Base-by-base conservation (phyloP, 192 early-diverging fungal species). In the Podila clonocystis region DNA sequence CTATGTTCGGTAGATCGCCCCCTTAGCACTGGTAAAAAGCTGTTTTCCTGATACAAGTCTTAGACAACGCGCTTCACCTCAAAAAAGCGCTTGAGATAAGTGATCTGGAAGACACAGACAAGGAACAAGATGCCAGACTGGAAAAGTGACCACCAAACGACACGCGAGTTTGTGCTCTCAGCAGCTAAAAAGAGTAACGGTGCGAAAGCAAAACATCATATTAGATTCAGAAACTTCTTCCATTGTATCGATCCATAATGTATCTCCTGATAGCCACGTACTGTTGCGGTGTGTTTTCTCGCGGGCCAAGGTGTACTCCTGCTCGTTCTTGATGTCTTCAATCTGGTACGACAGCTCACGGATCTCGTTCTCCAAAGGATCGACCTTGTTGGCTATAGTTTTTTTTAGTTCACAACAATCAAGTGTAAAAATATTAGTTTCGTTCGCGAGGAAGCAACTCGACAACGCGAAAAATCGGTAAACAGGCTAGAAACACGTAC, bases 91-190 rank as follows among this genome's bases (percentile, higher is more conserved):
- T 92, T 92, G 45, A 95, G 86, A 75, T 94, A 95, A 58, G 75
- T 89, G 28, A 94, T 86, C 75, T 95, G 94, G 89, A 91, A 93
- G 59, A 85, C 73, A 57, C 87, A 91, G 65, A 95, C 91, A 28
- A 84, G 86, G 45, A 89, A 70, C n/a, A 95, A 74, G 36, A 91
- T 74, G 22, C 73, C 68, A 34, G 87, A 74, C 77, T 95, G 90
- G 52, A 91, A 83, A 29, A 94, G 62, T 58, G 94, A 91, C 92
- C 92, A 94, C 89, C 90, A 94, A 65, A 90, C 86, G 12, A 95
- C 93, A 68, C 94, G 91, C 55, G 90, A 73, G 83, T 94, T 92
- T 24, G 93, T 95, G 76, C 89, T 91, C 63, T 93, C 92, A 59
- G 93, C 91, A 67, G 93, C 92, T 95, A 84, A 30, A 58, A 34